phyloP scores from a whole-genome alignment of 192 early-diverging fungal genomes.

The Backusella circina region DNA sequence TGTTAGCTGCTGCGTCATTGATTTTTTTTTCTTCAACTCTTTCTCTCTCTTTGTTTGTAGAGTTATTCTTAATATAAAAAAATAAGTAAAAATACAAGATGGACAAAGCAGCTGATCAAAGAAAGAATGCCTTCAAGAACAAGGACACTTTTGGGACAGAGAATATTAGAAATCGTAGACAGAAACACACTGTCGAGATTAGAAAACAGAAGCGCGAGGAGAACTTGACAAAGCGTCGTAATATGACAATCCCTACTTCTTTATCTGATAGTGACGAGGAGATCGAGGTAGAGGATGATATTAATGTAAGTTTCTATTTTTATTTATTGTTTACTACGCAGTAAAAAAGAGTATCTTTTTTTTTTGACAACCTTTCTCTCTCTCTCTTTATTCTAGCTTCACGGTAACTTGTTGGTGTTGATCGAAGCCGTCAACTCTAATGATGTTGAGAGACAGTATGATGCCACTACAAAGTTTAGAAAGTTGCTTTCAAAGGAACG shows the following conservation, averaged over 20 bases:
- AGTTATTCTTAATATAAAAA: neutral
- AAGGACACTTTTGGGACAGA: slow-evolving; percentile 51
- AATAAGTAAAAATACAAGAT: neutral
- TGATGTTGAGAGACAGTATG: slow-evolving; percentile 42
- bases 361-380: neutral
- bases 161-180: slow-evolving; percentile 42
- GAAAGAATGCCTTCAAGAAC: slow-evolving; percentile 59
- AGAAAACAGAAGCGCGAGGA: slow-evolving; percentile 47
- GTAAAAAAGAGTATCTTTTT: neutral
- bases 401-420: slow-evolving; percentile 1
- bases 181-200: slow-evolving; percentile 43
- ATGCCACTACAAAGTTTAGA: slow-evolving; percentile 40
- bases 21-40: neutral
- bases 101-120: slow-evolving; percentile 11
- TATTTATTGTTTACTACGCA: neutral
- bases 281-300: slow-evolving; percentile 13
- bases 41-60: neutral
- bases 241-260: slow-evolving; percentile 24
- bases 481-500: slow-evolving; percentile 48
- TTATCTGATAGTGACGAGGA: slow-evolving; percentile 43
- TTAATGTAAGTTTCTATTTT: slow-evolving; percentile 12
- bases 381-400: neutral
- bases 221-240: slow-evolving; percentile 45
- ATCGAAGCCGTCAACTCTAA: slow-evolving; percentile 29
- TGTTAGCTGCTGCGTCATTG: neutral